These are phyloP conservation scores for Pelargonium fulgidum DNA, from an alignment of 441 rosid genomes.

Conservation along the genomic window DNA sequence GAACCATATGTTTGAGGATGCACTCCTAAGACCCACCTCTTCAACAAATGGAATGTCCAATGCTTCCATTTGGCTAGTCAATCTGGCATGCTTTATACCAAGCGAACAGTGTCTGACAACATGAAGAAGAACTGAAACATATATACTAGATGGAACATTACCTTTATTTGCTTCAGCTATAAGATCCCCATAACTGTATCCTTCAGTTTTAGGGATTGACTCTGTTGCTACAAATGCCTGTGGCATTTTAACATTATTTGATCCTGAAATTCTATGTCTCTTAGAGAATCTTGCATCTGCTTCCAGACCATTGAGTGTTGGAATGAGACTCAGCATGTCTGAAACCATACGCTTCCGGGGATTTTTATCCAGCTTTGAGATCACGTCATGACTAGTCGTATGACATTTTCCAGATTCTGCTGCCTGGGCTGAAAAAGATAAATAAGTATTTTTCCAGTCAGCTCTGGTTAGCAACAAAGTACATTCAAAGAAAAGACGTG, in stretches of 20 bases:
- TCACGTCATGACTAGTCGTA: conserved; percentile 36
- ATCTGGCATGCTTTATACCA: conserved; percentile 89
- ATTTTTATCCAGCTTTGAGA: conserved; percentile 41
- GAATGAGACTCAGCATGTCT: conserved; percentile 65
- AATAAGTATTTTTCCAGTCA: not conserved
- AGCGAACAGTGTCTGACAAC: conserved; percentile 91
- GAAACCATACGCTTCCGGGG: conserved; percentile 61
- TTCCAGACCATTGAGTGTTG: conserved; percentile 63
- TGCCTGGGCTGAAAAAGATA: conserved; percentile 47
- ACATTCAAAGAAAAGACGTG: conserved; percentile 3
- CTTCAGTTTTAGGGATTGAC: conserved; percentile 39
- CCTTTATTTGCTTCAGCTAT: conserved; percentile 93
- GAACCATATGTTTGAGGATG: conserved; percentile 92
- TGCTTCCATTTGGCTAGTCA: conserved; percentile 92
- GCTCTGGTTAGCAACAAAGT: not conserved
- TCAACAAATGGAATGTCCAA: conserved; percentile 88
- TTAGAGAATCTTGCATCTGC: conserved; percentile 34
- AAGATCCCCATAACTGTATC: conserved; percentile 67
- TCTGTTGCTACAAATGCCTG: conserved; percentile 37
- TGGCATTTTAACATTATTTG: conserved; percentile 35
- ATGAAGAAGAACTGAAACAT: conserved; percentile 82
- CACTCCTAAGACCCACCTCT: conserved; percentile 68
- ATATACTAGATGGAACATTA: conserved; percentile 73
- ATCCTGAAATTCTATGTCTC: conserved; percentile 47
- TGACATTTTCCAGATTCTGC: conserved; percentile 36